Percentiles rank a stretch among this genome's conserved stretches.
phyloP scores from a whole-genome alignment of 371 early-diverging fungal species.

The Mortierella sp. region DNA sequence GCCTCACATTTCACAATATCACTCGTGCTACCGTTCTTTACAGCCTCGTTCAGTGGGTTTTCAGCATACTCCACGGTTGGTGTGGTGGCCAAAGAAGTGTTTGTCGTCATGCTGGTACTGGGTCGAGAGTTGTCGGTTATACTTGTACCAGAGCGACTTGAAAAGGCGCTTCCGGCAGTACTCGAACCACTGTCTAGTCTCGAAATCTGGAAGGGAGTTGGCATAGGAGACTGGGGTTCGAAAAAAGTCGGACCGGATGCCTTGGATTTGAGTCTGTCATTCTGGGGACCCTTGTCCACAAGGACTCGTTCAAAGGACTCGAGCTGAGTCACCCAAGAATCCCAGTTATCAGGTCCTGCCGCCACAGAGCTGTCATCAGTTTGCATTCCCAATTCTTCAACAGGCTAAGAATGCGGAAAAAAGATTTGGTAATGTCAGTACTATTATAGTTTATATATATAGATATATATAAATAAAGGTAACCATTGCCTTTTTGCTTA shows the following conservation, averaged over 20 bases:
- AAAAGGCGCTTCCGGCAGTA: too few species aligned
- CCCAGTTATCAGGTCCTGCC: slow-evolving; percentile 36
- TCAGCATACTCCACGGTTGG: not conserved
- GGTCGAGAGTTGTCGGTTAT: too few species aligned
- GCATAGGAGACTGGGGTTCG: too few species aligned
- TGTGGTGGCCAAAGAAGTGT: not conserved
- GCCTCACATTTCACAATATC: too few species aligned
- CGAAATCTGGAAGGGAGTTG: too few species aligned
- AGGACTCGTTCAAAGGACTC: slow-evolving; percentile 49
- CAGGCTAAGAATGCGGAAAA: slow-evolving; percentile 21
- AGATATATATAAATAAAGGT: not conserved
- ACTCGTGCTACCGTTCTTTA: too few species aligned
- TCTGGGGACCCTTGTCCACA: slow-evolving; percentile 40
- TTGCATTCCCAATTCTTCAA: slow-evolving; percentile 10
- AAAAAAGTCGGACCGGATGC: too few species aligned
- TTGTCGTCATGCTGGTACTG: too few species aligned
- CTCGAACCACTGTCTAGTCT: too few species aligned
- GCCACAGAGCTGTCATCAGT: slow-evolving; percentile 9
- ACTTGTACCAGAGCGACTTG: too few species aligned
- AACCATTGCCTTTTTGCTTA: slow-evolving; percentile 19
- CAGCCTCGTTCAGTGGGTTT: too few species aligned
- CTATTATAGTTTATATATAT: not conserved
- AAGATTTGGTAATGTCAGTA: not conserved
- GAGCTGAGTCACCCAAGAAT: slow-evolving; percentile 50
- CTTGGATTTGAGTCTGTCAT: slow-evolving; percentile 13